Evolutionary conservation across 2,329 filamentous ascomycete genomes (phyloP).

Genomic region (Stachybotrys chartarum): DNA sequence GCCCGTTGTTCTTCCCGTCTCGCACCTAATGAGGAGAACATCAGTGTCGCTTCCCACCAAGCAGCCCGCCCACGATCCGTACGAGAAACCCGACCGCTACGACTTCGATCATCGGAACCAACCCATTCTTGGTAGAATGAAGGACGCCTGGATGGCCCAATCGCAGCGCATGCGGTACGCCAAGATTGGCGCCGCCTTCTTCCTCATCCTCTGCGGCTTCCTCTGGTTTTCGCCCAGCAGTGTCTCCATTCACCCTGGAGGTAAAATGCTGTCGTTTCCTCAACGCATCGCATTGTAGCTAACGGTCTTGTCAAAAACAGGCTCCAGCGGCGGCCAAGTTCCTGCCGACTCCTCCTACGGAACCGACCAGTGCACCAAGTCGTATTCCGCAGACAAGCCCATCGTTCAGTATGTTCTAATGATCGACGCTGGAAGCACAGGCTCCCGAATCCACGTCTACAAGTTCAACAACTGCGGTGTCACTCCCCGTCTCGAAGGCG

Average conservation of each 20-base stretch:
- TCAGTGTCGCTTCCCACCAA: conserved; percentile 57
- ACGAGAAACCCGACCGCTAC: conserved; percentile 61
- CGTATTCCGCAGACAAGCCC: conserved; percentile 81
- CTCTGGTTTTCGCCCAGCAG: conserved; percentile 57
- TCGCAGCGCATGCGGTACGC: conserved; percentile 59
- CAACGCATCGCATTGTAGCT: conserved; percentile 11
- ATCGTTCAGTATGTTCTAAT: conserved; percentile 97
- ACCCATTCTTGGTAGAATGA: conserved; percentile 46
- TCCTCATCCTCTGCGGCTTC: conserved; percentile 53
- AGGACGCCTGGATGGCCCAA: conserved; percentile 54
- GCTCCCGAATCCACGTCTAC: conserved; percentile 96
- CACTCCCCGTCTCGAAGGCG: conserved; percentile 88
- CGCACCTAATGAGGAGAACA: conserved; percentile 53
- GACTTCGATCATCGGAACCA: conserved; percentile 35
- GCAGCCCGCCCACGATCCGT: conserved; percentile 51
- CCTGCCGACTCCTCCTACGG: conserved; percentile 56
- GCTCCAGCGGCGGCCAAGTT: conserved; percentile 35
- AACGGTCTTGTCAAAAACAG: no score
- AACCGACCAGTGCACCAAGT: conserved; percentile 72
- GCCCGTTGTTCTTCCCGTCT: conserved; percentile 9
- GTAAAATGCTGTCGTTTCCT: conserved; percentile 3
- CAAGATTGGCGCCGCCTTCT: conserved; percentile 56
- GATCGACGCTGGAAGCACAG: conserved; percentile 97
- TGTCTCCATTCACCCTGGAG: conserved; percentile 17
- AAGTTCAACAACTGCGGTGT: conserved; percentile 98